Conservation (phyloP, 2,329 filamentous ascomycete genomes). For the Trichoderma breve region DNA sequence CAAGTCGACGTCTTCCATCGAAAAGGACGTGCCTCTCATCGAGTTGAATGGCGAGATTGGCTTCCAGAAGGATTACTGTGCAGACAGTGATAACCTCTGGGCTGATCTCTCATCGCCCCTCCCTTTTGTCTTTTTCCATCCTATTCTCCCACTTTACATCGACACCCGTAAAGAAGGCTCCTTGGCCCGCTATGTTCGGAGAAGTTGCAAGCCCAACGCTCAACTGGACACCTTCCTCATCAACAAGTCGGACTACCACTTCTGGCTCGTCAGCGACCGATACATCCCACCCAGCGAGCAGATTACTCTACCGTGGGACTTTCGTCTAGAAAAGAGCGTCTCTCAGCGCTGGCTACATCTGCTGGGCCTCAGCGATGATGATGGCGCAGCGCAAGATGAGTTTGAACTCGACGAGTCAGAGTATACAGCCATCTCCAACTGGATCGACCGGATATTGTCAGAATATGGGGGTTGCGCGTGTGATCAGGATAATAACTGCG, state of each 20-base stretch:
- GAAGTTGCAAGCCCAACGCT: slow-evolving; percentile 91
- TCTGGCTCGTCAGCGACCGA: slow-evolving; percentile 85
- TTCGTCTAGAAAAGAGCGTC: slow-evolving; percentile 56
- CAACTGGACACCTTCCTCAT: slow-evolving; percentile 82
- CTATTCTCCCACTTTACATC: slow-evolving; percentile 84
- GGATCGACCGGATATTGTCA: slow-evolving; percentile 68
- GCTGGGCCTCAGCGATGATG: slow-evolving; percentile 62
- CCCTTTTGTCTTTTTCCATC: slow-evolving; percentile 85
- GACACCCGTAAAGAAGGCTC: slow-evolving; percentile 88
- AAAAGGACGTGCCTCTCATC: slow-evolving; percentile 57
- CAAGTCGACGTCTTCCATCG: slow-evolving; percentile 49
- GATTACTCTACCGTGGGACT: slow-evolving; percentile 68
- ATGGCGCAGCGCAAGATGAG: slow-evolving; percentile 46
- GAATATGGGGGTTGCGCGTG: slow-evolving; percentile 81
- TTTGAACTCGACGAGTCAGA: slow-evolving; percentile 58
- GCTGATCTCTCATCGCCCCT: slow-evolving; percentile 61
- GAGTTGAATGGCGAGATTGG: slow-evolving; percentile 79
- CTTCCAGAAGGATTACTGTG: slow-evolving; percentile 70
- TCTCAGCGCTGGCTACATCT: slow-evolving; percentile 55
- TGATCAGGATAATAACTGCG: slow-evolving; percentile 60
- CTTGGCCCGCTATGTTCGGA: slow-evolving; percentile 79
- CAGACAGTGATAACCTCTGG: slow-evolving; percentile 65
- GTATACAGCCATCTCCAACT: slow-evolving; percentile 58
- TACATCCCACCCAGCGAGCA: slow-evolving; percentile 65
- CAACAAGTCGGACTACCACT: slow-evolving; percentile 76